These are phyloP conservation scores for Fusarium ramigenum DNA, from an alignment of 2,329 filamentous ascomycete genomes.

Conservation along the genomic window DNA sequence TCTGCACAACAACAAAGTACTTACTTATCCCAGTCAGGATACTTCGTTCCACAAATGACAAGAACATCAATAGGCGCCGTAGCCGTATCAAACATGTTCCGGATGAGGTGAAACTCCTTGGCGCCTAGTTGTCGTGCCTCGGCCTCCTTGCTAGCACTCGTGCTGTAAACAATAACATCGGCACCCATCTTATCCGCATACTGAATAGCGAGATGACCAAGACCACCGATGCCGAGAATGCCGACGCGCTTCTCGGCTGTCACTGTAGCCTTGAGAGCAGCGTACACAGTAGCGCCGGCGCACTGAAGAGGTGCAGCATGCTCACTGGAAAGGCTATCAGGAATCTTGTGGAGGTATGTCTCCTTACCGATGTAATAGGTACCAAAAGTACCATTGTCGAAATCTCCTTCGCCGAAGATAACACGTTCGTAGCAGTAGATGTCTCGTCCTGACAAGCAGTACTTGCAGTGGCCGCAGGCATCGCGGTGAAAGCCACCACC, in stretches of 20 bases:
- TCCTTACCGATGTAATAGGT: slow-evolving; percentile 8
- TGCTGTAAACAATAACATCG: slow-evolving; percentile 2
- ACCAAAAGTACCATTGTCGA: not conserved
- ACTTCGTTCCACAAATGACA: slow-evolving; percentile 6
- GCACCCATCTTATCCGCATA: slow-evolving; percentile 7
- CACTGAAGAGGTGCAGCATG: slow-evolving; percentile 13
- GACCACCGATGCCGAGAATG: slow-evolving; percentile 2
- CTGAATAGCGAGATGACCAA: slow-evolving; percentile 5
- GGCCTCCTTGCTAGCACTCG: not conserved
- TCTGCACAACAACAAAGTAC: accelerated
- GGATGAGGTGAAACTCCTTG: not conserved
- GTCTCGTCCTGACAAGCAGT: not conserved
- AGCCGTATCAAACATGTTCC: not conserved
- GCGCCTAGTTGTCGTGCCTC: not conserved
- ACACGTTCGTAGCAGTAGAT: slow-evolving; percentile 14
- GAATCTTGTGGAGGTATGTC: slow-evolving; percentile 5
- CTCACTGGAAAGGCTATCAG: not conserved
- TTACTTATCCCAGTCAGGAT: slow-evolving; percentile 38
- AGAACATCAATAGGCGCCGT: slow-evolving; percentile 6
- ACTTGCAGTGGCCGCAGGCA: slow-evolving; percentile 3
- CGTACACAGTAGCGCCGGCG: not conserved
- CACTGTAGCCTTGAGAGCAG: slow-evolving; percentile 6
- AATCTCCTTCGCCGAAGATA: not conserved
- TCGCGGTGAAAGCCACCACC: slow-evolving; percentile 9
- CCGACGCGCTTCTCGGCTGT: not conserved